phyloP scores from a whole-genome alignment of 2,329 filamentous ascomycete genomes.

The Alternaria ethzedia region DNA sequence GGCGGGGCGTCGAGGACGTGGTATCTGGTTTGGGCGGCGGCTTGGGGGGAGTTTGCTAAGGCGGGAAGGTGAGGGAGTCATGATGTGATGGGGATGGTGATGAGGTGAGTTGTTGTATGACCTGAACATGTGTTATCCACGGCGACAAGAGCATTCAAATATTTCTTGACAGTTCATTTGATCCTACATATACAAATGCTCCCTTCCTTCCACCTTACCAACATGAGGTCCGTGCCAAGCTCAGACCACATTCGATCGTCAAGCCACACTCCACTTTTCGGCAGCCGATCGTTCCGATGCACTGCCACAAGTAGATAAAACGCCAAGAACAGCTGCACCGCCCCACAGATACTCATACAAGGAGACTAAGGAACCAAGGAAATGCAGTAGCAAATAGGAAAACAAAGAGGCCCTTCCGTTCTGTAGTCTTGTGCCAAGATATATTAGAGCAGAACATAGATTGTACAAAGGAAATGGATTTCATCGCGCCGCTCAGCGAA shows the following conservation, averaged over 20 bases:
- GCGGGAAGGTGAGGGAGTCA: background rate
- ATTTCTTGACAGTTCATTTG: background rate
- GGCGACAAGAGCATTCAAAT: rapidly evolving
- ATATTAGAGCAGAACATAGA: background rate
- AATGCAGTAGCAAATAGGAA: background rate
- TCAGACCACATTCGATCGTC: background rate
- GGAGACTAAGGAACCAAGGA: background rate
- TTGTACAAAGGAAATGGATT: slow-evolving; percentile 17
- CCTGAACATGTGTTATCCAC: background rate
- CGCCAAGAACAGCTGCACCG: slow-evolving; percentile 9
- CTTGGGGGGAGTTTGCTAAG: slow-evolving; percentile 28
- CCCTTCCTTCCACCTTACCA: background rate
- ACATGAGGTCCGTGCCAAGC: background rate
- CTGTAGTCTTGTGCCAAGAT: background rate
- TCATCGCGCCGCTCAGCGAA: slow-evolving; percentile 8
- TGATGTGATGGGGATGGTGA: too few relatives aligned
- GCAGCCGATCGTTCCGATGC: slow-evolving; percentile 4
- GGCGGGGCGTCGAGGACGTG: slow-evolving; percentile 67
- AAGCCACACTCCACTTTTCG: slow-evolving; percentile 11
- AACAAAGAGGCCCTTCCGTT: background rate
- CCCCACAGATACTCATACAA: slow-evolving; percentile 15
- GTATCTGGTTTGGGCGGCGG: slow-evolving; percentile 44
- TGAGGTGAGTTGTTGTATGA: too few relatives aligned
- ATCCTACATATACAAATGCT: background rate
- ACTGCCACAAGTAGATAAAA: slow-evolving; percentile 17